Base-by-base conservation (phyloP, 306 rosid genomes). In the Malus orientalis region DNA sequence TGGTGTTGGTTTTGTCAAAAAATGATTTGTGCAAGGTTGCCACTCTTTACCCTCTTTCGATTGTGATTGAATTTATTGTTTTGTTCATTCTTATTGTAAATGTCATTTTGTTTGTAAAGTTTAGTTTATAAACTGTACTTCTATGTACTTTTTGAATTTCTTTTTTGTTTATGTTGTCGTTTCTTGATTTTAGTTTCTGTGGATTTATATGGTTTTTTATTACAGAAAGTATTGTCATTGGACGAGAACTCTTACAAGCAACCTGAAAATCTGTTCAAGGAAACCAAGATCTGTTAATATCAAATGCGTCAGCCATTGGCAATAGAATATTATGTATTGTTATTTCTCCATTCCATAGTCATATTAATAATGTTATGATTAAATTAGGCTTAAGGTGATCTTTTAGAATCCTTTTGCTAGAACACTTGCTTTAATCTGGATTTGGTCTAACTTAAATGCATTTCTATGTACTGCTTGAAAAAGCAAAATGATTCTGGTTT, bases 401-500 rank as follows among this genome's bases (percentile, higher is more conserved):
- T 12, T 38, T 32, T 12, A 27, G 61, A 29, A 19, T 74, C n/a
- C 6, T 64, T 16, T 53, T 70, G 45, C 60, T 74, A 79, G 74
- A 45, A 47, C 22, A 45, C 74, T 15, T 25, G 38, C 59, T 69
- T 25, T 16, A 47, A 69, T 44, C 30, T 45, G 6, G 53, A 69
- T 78, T 49, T n/a, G 59, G 40, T 76, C 59, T 76, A 15, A 79
- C 60, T 54, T 55, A 72, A 29, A 54, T 79, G 55, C 63, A 5
- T 80, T 40, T 74, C 22, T 72, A 6, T 83, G 75, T 81, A 73
- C 89, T 91, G 98, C 81, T 86, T 57, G 96, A 90, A 81, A 94
- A 91, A 85, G 93, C 91, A 33, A 93, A 87, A 63, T 84, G 94
- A 22, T 88, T 76, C 76, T 93, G 98, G 98, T 91, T 83, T 86